Evolutionary conservation across 805 yeast genomes (phyloP).

Genomic region (Naumovozyma castellii): DNA sequence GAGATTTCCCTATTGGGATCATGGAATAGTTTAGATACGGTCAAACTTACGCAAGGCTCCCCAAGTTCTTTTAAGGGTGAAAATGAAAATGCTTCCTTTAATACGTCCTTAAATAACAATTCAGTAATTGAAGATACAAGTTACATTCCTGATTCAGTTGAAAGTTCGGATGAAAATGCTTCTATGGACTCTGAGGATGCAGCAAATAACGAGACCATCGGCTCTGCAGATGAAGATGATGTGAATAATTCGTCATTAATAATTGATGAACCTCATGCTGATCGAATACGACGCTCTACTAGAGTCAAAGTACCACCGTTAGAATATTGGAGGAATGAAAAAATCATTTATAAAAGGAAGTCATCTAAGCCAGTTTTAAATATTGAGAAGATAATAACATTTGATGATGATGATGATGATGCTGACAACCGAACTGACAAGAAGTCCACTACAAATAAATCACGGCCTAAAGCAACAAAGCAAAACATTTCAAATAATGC

Average conservation of each 20-base stretch:
- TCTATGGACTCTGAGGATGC: conserved; percentile 17
- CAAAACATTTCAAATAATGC: too few species aligned
- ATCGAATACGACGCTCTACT: conserved; percentile 57
- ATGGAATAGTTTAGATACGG: not conserved
- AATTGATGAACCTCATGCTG: conserved; percentile 7
- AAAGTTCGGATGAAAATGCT: not conserved
- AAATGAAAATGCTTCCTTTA: conserved; percentile 29
- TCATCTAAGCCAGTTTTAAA: conserved; percentile 40
- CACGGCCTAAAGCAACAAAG: conserved; percentile 19
- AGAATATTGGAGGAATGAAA: conserved; percentile 80
- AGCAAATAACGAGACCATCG: conserved; percentile 14
- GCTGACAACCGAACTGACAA: conserved; percentile 15
- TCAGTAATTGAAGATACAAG: not conserved
- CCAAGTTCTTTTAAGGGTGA: conserved; percentile 77
- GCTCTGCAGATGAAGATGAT: too few species aligned
- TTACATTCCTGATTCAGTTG: not conserved
- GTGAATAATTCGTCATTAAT: conserved; percentile 5
- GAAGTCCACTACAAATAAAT: conserved; percentile 17
- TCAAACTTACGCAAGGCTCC: conserved; percentile 28
- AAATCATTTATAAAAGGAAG: conserved; percentile 48
- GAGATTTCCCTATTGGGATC: not conserved
- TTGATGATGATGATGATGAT: conserved; percentile 20
- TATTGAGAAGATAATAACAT: conserved; percentile 48
- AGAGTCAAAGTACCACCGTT: conserved; percentile 62
- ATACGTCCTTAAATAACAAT: conserved; percentile 17